Base-by-base conservation (phyloP, 2,329 filamentous ascomycete species). In the Colletotrichum lentis region DNA sequence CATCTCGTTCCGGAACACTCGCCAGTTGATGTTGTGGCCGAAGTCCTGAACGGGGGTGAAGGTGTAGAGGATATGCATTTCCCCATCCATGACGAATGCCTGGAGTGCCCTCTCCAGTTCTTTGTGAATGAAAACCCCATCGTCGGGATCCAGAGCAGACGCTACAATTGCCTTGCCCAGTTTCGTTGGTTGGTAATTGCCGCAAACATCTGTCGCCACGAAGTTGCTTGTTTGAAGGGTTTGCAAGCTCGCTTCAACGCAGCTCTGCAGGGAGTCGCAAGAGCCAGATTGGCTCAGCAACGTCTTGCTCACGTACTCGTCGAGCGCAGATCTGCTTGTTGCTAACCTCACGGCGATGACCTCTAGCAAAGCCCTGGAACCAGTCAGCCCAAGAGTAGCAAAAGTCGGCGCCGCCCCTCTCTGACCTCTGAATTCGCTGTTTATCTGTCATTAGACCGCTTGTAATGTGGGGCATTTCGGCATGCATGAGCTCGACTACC, bases 11-110 rank as follows among this genome's bases (percentile, higher is more conserved):
- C 90, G 86, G 72, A 92, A 93, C 0, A 89, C 85, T 60, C 86
- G 85, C 91, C 91, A 94, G 72, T 93, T 90, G 64, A 94, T 84
- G 10, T 82, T 79, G 3, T 83, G 78, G 1, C 79, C 80, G 31
- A 82, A 80, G 31, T 67, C 57, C 55, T 92, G 88, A 2, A 94
- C 84, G 0, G 91, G 91, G 0, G 91, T 93, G 71, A 94, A 93
- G 44, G 88, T 88, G 75, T 94, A 94, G 54, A 93, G 84, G 14
- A 92, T 85, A 73, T 94, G 91, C 88, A 94, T 90, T 70, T 94
- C 91, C 4, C 90, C 89, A 73, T 94, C 91, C 86, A 94, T 89
- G 14, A 93, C 91, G 73, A 94, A 94, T 1, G 89, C 90, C 69
- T 85, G 82, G 3, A 94, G 81, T 0, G 91, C 90, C 71, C 85